phyloP scores from a whole-genome alignment of 2,329 filamentous ascomycete genomes.

The Fusarium robinianum region DNA sequence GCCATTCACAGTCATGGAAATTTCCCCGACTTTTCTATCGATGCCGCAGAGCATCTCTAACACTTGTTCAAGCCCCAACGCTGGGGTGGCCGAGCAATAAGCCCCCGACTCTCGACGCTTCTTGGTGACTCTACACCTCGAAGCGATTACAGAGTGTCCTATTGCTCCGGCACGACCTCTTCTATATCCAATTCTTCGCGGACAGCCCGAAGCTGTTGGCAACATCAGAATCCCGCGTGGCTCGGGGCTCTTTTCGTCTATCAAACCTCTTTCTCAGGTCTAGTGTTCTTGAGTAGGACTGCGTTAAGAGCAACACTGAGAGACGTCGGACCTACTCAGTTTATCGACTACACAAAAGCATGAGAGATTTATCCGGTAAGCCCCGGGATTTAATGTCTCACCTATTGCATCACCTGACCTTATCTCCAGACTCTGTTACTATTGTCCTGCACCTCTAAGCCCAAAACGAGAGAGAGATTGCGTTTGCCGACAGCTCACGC shows the following conservation, averaged over 20 bases:
- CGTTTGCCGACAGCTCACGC: too few species aligned
- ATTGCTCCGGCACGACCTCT: slow-evolving; percentile 16
- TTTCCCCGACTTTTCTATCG: slow-evolving; percentile 1
- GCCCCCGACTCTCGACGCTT: slow-evolving; percentile 30
- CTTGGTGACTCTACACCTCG: slow-evolving; percentile 30
- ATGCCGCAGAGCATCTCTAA: slow-evolving; percentile 30
- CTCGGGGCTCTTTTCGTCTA: not conserved
- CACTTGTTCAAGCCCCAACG: slow-evolving; percentile 55
- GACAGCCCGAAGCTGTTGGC: not conserved
- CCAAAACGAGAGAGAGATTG: too few species aligned
- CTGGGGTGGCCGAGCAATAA: slow-evolving; percentile 53
- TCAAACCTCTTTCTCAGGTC: too few species aligned
- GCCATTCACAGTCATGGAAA: slow-evolving; percentile 30
- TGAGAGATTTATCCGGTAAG: too few species aligned
- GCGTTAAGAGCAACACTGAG: too few species aligned
- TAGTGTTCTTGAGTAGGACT: too few species aligned
- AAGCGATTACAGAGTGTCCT: slow-evolving; percentile 29
- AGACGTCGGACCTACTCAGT: too few species aligned
- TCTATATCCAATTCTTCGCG: slow-evolving; percentile 3
- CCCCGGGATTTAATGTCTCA: too few species aligned
- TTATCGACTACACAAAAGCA: too few species aligned
- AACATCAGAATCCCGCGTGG: not conserved
- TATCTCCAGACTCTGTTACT: too few species aligned
- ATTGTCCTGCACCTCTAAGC: too few species aligned
- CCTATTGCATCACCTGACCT: too few species aligned